Evolutionary conservation across 345 rosid genomes (phyloP).

Genomic region (Eucalyptus globulus): DNA sequence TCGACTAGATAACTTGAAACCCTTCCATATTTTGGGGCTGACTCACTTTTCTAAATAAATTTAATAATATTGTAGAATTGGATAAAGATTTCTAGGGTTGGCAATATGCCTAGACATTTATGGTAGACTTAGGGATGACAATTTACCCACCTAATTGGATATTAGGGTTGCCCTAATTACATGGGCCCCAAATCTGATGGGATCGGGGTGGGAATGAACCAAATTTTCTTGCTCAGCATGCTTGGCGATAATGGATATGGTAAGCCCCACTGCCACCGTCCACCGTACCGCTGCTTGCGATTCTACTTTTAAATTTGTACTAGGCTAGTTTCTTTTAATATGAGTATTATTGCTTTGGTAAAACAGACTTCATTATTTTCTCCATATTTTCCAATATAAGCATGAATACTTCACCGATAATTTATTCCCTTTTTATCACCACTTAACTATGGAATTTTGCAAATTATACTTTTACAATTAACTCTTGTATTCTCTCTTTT

Average conservation of each 20-base stretch:
- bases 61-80: background rate
- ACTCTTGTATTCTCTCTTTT: background rate
- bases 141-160: background rate
- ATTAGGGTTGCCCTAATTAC: background rate
- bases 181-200: background rate
- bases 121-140: background rate
- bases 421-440: background rate
- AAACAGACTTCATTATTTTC: background rate
- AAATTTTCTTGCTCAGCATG: background rate
- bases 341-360: background rate
- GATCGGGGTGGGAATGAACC: background rate
- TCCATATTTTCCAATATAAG: background rate
- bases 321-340: background rate
- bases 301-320: background rate
- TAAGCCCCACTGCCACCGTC: background rate
- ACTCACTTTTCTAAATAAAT: background rate
- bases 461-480: background rate
- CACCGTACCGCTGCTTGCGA: accelerated
- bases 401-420: background rate
- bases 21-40: background rate
- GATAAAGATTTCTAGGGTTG: background rate
- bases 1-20: background rate
- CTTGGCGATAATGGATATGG: background rate
- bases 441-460: background rate
- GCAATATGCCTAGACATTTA: background rate